Evolutionary conservation across 805 yeast genomes (phyloP).

Genomic region (Ogataea ganodermae): DNA sequence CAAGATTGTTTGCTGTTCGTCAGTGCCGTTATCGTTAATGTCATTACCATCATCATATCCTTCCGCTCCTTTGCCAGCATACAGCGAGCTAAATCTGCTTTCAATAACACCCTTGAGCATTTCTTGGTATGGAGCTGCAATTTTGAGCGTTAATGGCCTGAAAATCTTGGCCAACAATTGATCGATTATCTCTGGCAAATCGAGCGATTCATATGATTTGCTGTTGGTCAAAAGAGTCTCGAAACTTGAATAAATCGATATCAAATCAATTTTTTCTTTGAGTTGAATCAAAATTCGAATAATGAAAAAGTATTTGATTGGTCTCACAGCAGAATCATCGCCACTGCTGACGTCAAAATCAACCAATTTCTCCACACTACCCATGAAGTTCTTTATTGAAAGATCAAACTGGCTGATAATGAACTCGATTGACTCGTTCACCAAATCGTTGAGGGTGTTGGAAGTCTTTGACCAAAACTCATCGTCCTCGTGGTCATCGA

Average conservation of each 20-base stretch:
- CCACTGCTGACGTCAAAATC: not conserved
- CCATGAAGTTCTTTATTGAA: conserved; percentile 22
- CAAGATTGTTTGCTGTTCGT: not conserved
- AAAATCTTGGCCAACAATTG: conserved; percentile 18
- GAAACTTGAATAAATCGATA: conserved; percentile 17
- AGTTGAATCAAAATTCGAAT: conserved; percentile 29
- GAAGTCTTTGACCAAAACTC: conserved; percentile 31
- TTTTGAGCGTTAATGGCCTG: conserved; percentile 13
- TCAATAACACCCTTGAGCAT: conserved; percentile 13
- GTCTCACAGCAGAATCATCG: conserved; percentile 3
- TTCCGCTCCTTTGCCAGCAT: not conserved
- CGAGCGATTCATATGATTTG: conserved; percentile 12
- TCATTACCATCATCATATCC: not conserved
- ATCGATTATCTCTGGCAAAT: conserved; percentile 16
- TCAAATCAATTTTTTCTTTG: conserved; percentile 24
- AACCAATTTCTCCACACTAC: conserved; percentile 11
- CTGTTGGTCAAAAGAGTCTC: conserved; percentile 5
- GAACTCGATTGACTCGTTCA: conserved; percentile 20
- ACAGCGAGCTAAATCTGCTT: conserved; percentile 12
- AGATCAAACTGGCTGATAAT: conserved; percentile 18
- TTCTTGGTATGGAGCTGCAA: conserved; percentile 11
- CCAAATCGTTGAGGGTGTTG: conserved; percentile 12
- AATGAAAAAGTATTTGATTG: conserved; percentile 27
- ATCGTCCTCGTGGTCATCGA: conserved; percentile 39
- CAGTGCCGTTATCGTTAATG: not conserved